Conservation (phyloP, 176 grass and related monocot species). For the Puya raimondii region DNA sequence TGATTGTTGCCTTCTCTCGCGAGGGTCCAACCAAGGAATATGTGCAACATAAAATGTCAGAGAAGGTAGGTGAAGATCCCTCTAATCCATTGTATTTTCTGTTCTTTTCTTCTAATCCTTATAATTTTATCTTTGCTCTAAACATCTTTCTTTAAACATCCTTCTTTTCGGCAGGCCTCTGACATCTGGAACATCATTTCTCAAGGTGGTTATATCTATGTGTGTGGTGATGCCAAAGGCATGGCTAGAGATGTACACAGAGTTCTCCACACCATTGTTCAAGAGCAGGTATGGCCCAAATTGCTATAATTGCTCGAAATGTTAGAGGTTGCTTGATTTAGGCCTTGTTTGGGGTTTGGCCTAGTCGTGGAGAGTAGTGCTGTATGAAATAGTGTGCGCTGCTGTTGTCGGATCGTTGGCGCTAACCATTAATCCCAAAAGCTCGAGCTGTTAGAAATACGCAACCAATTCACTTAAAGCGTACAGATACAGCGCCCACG, state of each 20-base stretch:
- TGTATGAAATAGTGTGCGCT: too few relatives aligned
- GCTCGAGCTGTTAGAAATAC: too few relatives aligned
- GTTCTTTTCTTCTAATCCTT: neutral
- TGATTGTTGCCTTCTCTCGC: constrained; percentile 81
- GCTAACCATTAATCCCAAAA: too few relatives aligned
- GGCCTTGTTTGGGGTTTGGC: too few relatives aligned
- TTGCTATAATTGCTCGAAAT: neutral
- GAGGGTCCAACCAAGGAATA: constrained; percentile 79
- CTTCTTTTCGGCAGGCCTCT: constrained; percentile 30
- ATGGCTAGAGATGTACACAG: constrained; percentile 95
- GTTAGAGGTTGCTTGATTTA: neutral
- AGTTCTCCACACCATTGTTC: constrained; percentile 72
- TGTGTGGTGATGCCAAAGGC: constrained; percentile 92
- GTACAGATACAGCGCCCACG: too few relatives aligned
- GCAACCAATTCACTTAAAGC: too few relatives aligned
- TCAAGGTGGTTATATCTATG: constrained; percentile 73
- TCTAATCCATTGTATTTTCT: neutral
- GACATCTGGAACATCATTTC: constrained; percentile 72
- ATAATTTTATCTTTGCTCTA: neutral
- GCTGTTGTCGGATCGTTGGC: too few relatives aligned
- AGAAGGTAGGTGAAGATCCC: constrained; percentile 36
- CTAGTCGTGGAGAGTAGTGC: too few relatives aligned
- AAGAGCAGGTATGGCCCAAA: constrained; percentile 53
- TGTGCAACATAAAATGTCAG: constrained; percentile 95
- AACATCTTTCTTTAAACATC: neutral